Base-by-base conservation (phyloP, 768 basidiomycete species). In the Lepiota brunneoincarnata region DNA sequence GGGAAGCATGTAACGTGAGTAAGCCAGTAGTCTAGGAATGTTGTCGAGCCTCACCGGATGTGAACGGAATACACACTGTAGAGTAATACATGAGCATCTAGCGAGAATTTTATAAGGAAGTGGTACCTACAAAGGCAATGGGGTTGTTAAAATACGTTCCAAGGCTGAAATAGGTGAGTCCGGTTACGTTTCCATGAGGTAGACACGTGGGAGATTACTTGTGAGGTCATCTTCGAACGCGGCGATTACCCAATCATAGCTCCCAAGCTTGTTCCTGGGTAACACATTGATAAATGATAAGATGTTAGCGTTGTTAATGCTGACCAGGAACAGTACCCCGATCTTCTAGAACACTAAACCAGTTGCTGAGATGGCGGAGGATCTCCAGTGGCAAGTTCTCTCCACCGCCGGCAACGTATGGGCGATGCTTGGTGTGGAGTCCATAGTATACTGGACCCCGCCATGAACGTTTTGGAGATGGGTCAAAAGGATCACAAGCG, bases 121-220 rank as follows among this genome's bases (percentile, higher is more conserved):
- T 18, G 20, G n/a, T 4, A 74, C 84, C 63, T 59, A 86, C 84
- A 84, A 83, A 26, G 84, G 85, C 35, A 86, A 62, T 1, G 84
- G 84, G 0, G 83, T 87, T 0, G 84, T 84, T 52, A 88, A 59
- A 45, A 84, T 83, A 26, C 73, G 70, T 64, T 87, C 85, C 49
- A 86, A 64, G 5, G 75, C 81, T 84, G 55, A 4, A 50, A 34
- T 36, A 41, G 53, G 31, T 7, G 34, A 47, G 4, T 11, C 49
- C 2, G 54, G 40, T 52, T 9, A 17, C 46, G 15, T 6, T 34
- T 26, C 12, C 18, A 20, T 57, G 3, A 15, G 28, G 18, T 21
- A 9, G 28, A 23, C 18, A 36, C 18, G 14, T 38, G 36, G 23
- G 6, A 7, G 55, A 73, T 43, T 47, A 83, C 83, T 68, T 12